Conservation (phyloP, 2,329 filamentous ascomycete genomes). For the Talaromyces albobiverticillius region DNA sequence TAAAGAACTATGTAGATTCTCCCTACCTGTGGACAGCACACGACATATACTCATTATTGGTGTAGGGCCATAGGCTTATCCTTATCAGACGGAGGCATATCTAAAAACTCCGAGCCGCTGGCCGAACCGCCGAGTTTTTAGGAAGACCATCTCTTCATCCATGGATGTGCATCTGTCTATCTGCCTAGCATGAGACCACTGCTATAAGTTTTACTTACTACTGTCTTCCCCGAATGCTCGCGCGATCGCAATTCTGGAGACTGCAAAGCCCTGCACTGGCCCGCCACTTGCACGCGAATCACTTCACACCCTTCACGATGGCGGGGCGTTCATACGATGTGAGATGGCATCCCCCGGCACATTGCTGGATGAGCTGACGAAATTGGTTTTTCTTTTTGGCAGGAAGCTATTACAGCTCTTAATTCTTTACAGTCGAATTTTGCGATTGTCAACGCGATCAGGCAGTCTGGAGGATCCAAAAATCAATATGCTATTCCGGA, state of each 20-base stretch:
- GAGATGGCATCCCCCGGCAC: conserved; percentile 15
- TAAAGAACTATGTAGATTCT: too few species aligned
- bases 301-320: conserved; percentile 31
- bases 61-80: not conserved
- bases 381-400: conserved; percentile 11
- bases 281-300: conserved; percentile 26
- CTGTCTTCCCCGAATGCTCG: not conserved
- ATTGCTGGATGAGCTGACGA: conserved; percentile 15
- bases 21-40: not conserved
- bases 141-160: not conserved
- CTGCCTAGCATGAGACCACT: not conserved
- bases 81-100: not conserved
- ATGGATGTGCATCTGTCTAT: not conserved
- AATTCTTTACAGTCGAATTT: conserved; percentile 78
- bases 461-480: conserved; percentile 68
- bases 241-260: conserved; percentile 18
- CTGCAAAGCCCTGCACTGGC: conserved; percentile 18
- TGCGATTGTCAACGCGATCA: conserved; percentile 71
- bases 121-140: not conserved
- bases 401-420: conserved; percentile 70
- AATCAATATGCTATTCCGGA: conserved; percentile 77
- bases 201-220: not conserved
- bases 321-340: conserved; percentile 38
- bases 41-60: not conserved
- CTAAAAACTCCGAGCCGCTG: too few species aligned